Evolutionary conservation across 257 asterid genomes (phyloP).

Genomic region (Phtheirospermum japonicum): DNA sequence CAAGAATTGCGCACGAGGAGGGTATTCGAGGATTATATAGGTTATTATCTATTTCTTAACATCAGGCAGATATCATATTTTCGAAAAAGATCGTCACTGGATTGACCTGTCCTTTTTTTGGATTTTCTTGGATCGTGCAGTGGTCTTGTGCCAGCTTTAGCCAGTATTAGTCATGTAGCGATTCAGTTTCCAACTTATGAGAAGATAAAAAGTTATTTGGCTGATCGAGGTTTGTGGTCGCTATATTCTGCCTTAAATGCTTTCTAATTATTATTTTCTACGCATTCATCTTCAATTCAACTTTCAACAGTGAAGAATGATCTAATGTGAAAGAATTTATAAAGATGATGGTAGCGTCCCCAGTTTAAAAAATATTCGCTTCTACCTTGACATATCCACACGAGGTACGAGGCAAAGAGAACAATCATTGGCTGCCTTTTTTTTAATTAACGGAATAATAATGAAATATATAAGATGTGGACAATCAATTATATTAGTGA

Average conservation of each 20-base stretch:
- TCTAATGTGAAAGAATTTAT: conserved; percentile 27
- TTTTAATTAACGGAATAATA: too few species aligned
- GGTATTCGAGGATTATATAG: conserved; percentile 92
- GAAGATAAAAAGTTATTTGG: conserved; percentile 77
- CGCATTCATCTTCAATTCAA: conserved; percentile 1
- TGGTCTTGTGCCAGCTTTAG: conserved; percentile 98
- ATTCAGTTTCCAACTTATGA: conserved; percentile 95
- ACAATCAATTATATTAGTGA: too few species aligned
- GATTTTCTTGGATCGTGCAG: conserved; percentile 46
- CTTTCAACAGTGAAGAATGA: conserved; percentile 13
- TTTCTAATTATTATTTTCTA: conserved; percentile 7
- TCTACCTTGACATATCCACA: conserved; percentile 92
- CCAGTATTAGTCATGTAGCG: conserved; percentile 92
- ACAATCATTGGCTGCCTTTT: neutral
- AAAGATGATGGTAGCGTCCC: conserved; percentile 59
- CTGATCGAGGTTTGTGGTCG: conserved; percentile 52
- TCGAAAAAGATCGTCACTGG: neutral
- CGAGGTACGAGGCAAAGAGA: conserved; percentile 29
- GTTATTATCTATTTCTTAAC: conserved; percentile 37
- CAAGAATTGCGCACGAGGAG: conserved; percentile 80
- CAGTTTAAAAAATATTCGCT: conserved; percentile 89
- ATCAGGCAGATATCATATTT: conserved; percentile 20
- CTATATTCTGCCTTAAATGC: conserved; percentile 11
- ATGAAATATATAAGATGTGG: too few species aligned
- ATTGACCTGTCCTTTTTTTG: conserved; percentile 12